These are phyloP conservation scores for Pseudocercospora musae DNA, from an alignment of 2,329 filamentous ascomycete genomes.

Conservation along the genomic window DNA sequence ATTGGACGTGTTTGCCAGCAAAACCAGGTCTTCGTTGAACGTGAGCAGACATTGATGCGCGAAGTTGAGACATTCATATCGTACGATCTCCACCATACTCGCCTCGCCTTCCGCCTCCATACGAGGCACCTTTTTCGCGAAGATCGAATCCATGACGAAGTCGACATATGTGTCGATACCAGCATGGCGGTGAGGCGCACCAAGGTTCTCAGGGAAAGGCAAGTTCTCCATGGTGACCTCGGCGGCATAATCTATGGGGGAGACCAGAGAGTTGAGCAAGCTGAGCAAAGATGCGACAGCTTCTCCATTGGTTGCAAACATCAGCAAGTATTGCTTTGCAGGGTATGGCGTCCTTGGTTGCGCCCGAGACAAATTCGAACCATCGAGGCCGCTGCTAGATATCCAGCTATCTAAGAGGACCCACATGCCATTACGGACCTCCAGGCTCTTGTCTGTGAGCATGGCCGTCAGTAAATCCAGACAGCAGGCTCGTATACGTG, in stretches of 20 bases:
- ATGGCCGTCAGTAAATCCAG: conserved; percentile 76
- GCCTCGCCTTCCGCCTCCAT: conserved; percentile 63
- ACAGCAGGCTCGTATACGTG: conserved; percentile 75
- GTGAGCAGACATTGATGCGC: conserved; percentile 72
- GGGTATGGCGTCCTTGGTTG: conserved; percentile 17
- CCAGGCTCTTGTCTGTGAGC: conserved; percentile 67
- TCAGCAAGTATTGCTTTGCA: conserved; percentile 32
- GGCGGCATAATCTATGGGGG: conserved; percentile 60
- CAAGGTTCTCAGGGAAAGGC: conserved; percentile 83
- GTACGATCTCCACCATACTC: conserved; percentile 60
- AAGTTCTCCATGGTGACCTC: conserved; percentile 66
- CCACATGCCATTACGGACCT: conserved; percentile 75
- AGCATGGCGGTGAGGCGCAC: conserved; percentile 70
- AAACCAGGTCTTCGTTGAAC: conserved; percentile 91
- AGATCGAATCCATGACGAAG: conserved; percentile 75
- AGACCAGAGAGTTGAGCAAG: conserved; percentile 68
- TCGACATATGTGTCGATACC: conserved; percentile 93
- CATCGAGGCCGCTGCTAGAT: conserved; percentile 47
- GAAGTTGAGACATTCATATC: conserved; percentile 80
- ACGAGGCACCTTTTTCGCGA: conserved; percentile 47
- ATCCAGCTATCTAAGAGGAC: conserved; percentile 75
- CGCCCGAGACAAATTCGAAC: conserved; percentile 14
- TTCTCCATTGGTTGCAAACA: conserved; percentile 31
- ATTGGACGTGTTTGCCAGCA: conserved; percentile 75
- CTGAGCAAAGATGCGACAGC: conserved; percentile 71